A percentile compares a stretch with the other conserved stretches of the same genome.
Conservation (phyloP, 331 rosid species). For the Phaseolus coccineus region DNA sequence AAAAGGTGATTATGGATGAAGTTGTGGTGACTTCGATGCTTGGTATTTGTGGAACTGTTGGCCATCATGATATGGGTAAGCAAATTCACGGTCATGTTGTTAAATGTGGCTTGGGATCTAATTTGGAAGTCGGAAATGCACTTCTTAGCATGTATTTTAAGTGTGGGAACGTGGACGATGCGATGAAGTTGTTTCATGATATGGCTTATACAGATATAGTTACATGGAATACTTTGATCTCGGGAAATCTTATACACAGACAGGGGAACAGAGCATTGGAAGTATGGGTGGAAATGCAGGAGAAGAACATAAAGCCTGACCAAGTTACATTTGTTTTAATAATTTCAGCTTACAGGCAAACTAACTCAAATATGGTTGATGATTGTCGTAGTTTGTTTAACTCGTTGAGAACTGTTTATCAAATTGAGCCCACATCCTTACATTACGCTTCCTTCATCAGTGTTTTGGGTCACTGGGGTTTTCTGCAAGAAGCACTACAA, state of each 20-base stretch:
- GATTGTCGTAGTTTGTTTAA: constrained; percentile 64
- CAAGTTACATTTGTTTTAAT: constrained; percentile 62
- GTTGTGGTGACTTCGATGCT: constrained; percentile 66
- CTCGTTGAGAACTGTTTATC: constrained; percentile 63
- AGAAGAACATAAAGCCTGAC: constrained; percentile 69
- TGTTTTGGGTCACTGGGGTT: constrained; percentile 91
- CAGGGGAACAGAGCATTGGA: constrained; percentile 75
- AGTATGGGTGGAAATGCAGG: constrained; percentile 75
- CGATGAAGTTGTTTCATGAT: constrained; percentile 53
- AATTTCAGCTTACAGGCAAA: constrained; percentile 77
- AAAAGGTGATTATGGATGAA: constrained; percentile 72
- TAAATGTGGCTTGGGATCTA: constrained; percentile 64
- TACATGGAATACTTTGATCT: constrained; percentile 84
- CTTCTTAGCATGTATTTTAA: constrained; percentile 79
- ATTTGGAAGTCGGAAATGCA: constrained; percentile 77
- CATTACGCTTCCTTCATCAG: constrained; percentile 78
- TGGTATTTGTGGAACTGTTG: constrained; percentile 73
- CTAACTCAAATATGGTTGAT: constrained; percentile 68
- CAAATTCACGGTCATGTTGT: constrained; percentile 77
- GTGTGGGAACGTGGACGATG: constrained; percentile 82
- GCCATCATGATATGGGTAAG: constrained; percentile 79
- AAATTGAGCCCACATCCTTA: constrained; percentile 63
- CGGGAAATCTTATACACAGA: constrained; percentile 76
- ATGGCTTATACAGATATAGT: constrained; percentile 66
- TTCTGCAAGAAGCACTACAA: constrained; percentile 83